These are phyloP conservation scores for Terfezia claveryi DNA, from an alignment of 495 filamentous ascomycete species.

Conservation along the genomic window DNA sequence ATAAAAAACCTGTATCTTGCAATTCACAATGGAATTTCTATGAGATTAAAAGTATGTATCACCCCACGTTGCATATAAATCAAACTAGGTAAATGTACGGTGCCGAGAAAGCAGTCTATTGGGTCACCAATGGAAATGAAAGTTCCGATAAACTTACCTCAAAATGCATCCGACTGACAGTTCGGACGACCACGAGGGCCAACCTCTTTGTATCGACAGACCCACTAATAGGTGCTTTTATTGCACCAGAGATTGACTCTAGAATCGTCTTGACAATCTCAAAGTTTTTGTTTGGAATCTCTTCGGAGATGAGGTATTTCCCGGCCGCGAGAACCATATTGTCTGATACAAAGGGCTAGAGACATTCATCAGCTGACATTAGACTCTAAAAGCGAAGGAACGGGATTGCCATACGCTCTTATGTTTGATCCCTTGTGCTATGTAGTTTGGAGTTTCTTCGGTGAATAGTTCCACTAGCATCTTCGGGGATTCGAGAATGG, in stretches of 20 bases:
- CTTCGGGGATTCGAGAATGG: conserved; percentile 55
- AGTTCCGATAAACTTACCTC: conserved; percentile 23
- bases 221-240: conserved; percentile 42
- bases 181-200: conserved; percentile 72
- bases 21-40: background rate
- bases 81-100: too few relatives aligned
- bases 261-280: conserved; percentile 61
- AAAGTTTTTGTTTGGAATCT: conserved; percentile 29
- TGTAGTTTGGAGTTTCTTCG: conserved; percentile 46
- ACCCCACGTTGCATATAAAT: background rate
- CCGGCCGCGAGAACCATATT: conserved; percentile 87
- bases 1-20: background rate
- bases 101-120: too few relatives aligned
- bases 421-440: conserved; percentile 58
- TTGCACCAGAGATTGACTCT: conserved; percentile 46
- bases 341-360: conserved; percentile 57
- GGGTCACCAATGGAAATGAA: too few relatives aligned
- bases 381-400: background rate
- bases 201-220: conserved; percentile 67
- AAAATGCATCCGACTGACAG: conserved; percentile 49
- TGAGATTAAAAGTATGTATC: background rate
- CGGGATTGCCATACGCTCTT: conserved; percentile 36
- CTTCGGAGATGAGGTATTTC: conserved; percentile 61
- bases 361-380: background rate
- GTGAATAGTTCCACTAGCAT: conserved; percentile 41